A percentile compares a stretch with the other conserved stretches of the same genome.
These are phyloP conservation scores for Aspergillus bombycis DNA, from an alignment of 2,329 filamentous ascomycete genomes.

Conservation along the genomic window DNA sequence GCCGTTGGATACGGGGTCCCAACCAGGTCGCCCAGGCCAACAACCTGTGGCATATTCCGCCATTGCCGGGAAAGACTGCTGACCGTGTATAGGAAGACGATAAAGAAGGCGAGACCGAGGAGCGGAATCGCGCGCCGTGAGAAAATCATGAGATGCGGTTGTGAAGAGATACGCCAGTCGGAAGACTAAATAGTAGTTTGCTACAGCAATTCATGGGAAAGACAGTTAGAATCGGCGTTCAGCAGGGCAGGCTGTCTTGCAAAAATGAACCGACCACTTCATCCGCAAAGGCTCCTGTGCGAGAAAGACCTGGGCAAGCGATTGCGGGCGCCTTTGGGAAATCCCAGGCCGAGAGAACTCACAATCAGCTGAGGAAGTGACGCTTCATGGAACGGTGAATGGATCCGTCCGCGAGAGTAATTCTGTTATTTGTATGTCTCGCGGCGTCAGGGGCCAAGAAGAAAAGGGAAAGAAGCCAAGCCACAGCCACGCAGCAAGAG, in stretches of 20 bases:
- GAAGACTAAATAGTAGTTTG: not conserved
- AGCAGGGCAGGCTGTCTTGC: not conserved
- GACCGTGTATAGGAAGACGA: slow-evolving; percentile 33
- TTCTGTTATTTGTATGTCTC: not conserved
- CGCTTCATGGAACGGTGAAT: not conserved
- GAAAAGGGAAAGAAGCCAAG: not conserved
- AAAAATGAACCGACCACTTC: not conserved
- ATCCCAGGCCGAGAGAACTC: not conserved
- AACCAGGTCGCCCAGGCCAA: slow-evolving; percentile 42
- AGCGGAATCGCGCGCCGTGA: slow-evolving; percentile 35
- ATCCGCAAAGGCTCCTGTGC: not conserved
- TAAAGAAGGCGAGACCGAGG: slow-evolving; percentile 37
- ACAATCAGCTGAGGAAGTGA: not conserved
- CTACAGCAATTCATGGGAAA: slow-evolving; percentile 1
- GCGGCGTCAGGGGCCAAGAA: not conserved
- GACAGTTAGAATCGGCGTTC: not conserved
- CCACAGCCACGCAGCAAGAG: not conserved
- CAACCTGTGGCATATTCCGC: slow-evolving; percentile 37
- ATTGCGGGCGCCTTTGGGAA: not conserved
- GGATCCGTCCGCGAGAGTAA: not conserved
- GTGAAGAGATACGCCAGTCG: slow-evolving; percentile 12
- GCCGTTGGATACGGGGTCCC: slow-evolving; percentile 16
- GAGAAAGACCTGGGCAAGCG: not conserved
- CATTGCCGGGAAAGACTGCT: slow-evolving; percentile 37
- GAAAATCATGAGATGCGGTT: slow-evolving; percentile 34